Evolutionary conservation across 352 stramenopile species (phyloP), one percentile per base, ranked within the genome.

Genomic region (Pythium periplocum): DNA sequence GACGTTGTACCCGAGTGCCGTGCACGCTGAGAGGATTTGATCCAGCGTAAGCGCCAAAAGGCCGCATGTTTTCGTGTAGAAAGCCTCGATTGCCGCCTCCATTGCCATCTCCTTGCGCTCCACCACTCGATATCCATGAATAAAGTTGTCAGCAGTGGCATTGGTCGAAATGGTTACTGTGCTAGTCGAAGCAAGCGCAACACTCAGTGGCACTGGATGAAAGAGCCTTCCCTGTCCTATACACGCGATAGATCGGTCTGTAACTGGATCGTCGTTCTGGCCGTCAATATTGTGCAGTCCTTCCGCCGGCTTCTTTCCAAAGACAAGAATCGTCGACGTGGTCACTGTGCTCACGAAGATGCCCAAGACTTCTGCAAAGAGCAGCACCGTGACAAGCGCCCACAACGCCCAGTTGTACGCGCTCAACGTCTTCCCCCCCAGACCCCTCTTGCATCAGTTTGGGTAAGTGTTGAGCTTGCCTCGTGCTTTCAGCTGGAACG

Each of bases 191-290:
- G 47, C 12, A 26, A 83, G 61, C 39, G 67, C 54, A 26, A 71
- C 55, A 33, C 62, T 68, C 5, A 84, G 59, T 26, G 73, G 53
- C 6, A 62, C 37, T 17, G 73, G 61, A 39, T 69, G 61, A 51
- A 78, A 77, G 31, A 69, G 59, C 0, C 62, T 53, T 4, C 71
- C 73, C 17, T 70, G 44, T 6, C 67, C 59, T 3, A 68, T 59
- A 48, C 76, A 85, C n/a, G 64, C 72, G 10, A 87, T n/a, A 4
- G 69, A 1, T 2, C 76, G 73, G 47, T 85, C 76, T 0, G 69
- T 70, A 41, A 69, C 76, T 6, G 66, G 69, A 36, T 75, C 73
- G 46, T 85, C 76, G 49, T 84, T 84, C n/a, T 17, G 46, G 43
- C 69, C 68, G 7, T 42, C 52, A 34, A 62, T 45, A 1, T 26